Evolutionary conservation across 2,329 filamentous ascomycete genomes (phyloP).

Genomic region (Colletotrichum coccodes): DNA sequence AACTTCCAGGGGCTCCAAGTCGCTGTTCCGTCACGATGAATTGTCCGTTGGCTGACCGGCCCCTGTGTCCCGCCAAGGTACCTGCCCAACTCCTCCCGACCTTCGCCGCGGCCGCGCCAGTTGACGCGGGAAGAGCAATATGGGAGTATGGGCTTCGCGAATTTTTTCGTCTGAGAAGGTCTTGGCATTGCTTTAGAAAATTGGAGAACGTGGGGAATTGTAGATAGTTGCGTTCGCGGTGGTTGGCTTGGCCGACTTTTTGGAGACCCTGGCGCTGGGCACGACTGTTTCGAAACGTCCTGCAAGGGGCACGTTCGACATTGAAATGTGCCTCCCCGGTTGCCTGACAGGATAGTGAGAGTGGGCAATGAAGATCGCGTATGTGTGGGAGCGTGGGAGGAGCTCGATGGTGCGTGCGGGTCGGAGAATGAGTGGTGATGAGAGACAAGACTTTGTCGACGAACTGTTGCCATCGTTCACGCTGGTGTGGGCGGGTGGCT

Average conservation of each 20-base stretch:
- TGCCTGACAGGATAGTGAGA: neutral
- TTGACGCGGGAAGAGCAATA: neutral
- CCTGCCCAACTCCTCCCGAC: neutral
- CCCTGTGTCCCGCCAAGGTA: constrained; percentile 6
- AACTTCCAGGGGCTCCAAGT: neutral
- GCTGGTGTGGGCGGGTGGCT: constrained; percentile 18
- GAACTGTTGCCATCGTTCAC: neutral
- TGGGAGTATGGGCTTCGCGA: constrained; percentile 1
- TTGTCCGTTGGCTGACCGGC: neutral
- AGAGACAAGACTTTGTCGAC: neutral
- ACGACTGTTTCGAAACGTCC: constrained; percentile 27
- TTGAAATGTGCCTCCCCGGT: constrained; percentile 5
- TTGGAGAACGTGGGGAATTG: constrained; percentile 10
- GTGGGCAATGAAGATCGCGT: too few species aligned
- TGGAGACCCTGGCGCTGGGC: neutral
- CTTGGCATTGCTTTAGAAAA: constrained; percentile 31
- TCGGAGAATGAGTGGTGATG: neutral
- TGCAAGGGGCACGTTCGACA: constrained; percentile 17
- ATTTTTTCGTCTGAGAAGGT: constrained; percentile 18
- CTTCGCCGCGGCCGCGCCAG: neutral
- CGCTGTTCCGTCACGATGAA: neutral
- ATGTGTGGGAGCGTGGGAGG: neutral
- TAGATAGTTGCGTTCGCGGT: constrained; percentile 6
- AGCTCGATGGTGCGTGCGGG: neutral
- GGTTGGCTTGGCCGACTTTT: constrained; percentile 19